A percentile compares a stretch with the other conserved stretches of the same genome.
These are phyloP conservation scores for Kalanchoe fedtschenkoi DNA, from an alignment of 164 flowering plant species.

Conservation along the genomic window DNA sequence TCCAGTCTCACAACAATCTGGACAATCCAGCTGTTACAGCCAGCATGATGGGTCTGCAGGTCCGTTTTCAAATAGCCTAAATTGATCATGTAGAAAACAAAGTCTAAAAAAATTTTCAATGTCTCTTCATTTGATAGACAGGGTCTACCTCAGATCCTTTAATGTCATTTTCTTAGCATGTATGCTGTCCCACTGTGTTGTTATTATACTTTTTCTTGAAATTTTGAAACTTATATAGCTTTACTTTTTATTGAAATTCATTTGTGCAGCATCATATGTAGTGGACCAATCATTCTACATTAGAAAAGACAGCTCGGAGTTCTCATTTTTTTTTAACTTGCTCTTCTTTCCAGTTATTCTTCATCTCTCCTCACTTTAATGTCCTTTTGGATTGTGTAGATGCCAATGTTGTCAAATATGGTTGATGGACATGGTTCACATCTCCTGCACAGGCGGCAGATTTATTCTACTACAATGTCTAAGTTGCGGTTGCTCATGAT, in stretches of 20 bases:
- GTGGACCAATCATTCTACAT: too few species aligned
- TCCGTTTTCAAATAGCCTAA: constrained; percentile 11
- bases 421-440: constrained; percentile 78
- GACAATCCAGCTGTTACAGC: constrained; percentile 71
- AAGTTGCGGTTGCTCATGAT: constrained; percentile 91
- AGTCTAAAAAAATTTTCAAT: neutral
- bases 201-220: neutral
- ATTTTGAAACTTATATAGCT: neutral
- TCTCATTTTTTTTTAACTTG: too few species aligned
- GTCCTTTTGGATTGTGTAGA: constrained; percentile 22
- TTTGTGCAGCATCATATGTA: neutral
- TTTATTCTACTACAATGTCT: constrained; percentile 78
- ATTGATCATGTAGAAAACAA: neutral
- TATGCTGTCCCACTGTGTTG: too few species aligned
- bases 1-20: constrained; percentile 65
- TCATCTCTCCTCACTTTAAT: neutral
- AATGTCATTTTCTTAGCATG: neutral
- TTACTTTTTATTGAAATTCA: neutral
- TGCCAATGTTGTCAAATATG: constrained; percentile 54
- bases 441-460: constrained; percentile 64
- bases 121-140: neutral
- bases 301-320: too few species aligned
- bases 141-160: neutral
- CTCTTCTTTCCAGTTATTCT: neutral
- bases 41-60: constrained; percentile 83